Percentiles rank a stretch among this genome's conserved stretches.
These are phyloP conservation scores for Bryoglossum gracile DNA, from an alignment of 495 filamentous ascomycete genomes.

Conservation along the genomic window DNA sequence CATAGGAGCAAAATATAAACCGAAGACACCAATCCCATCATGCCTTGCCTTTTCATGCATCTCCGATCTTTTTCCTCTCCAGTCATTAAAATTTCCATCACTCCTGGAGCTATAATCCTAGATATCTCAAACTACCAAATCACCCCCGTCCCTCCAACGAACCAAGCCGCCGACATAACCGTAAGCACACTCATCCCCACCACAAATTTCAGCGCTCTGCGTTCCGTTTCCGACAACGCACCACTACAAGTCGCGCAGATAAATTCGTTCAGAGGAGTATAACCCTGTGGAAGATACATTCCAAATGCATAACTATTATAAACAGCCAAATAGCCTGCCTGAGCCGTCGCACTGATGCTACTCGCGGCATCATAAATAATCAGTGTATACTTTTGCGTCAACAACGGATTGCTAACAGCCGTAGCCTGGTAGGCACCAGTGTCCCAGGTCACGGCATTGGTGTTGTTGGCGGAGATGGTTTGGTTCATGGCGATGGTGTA, in stretches of 20 bases:
- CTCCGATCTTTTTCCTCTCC: not conserved
- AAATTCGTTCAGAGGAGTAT: constrained; percentile 54
- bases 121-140: constrained; percentile 44
- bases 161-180: constrained; percentile 82
- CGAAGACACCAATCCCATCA: constrained; percentile 7
- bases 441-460: constrained; percentile 67
- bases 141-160: constrained; percentile 58
- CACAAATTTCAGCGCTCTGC: constrained; percentile 61
- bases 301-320: constrained; percentile 64
- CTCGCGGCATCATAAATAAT: constrained; percentile 69
- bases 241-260: constrained; percentile 64
- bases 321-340: constrained; percentile 64
- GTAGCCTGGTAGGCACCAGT: constrained; percentile 60
- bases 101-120: too few relatives aligned
- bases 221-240: constrained; percentile 57
- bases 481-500: constrained; percentile 66
- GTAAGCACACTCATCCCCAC: constrained; percentile 70
- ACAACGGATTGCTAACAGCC: constrained; percentile 46
- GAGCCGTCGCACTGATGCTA: constrained; percentile 51
- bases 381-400: constrained; percentile 76
- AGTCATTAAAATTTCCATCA: too few relatives aligned
- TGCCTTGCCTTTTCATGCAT: not conserved
- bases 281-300: constrained; percentile 66
- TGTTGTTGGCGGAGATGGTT: constrained; percentile 38
- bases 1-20: constrained; percentile 11